Percentiles rank a stretch among this genome's conserved stretches.
Conservation (phyloP, 257 asterid species). For the Lithospermum erythrorhizon region DNA sequence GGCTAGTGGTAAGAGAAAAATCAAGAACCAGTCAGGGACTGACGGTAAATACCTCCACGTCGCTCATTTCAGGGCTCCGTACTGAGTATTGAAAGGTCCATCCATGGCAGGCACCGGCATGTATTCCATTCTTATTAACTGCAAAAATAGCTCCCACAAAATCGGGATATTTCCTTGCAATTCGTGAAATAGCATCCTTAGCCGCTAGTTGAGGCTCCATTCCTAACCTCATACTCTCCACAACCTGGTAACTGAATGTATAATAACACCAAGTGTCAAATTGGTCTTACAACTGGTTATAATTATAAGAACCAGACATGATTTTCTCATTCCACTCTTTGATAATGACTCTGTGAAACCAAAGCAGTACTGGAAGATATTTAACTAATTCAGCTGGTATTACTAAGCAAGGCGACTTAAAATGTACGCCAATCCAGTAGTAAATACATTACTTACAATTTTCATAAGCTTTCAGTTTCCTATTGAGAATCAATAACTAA, state of each 20-base stretch:
- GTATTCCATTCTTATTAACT: slow-evolving; percentile 49
- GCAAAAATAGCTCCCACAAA: slow-evolving; percentile 89
- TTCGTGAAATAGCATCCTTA: slow-evolving; percentile 72
- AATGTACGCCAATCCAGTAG: neutral
- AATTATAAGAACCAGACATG: neutral
- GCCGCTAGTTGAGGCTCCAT: slow-evolving; percentile 92
- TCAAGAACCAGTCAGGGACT: slow-evolving; percentile 11
- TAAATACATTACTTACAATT: neutral
- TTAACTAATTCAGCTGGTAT: too few species aligned
- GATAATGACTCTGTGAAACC: too few species aligned
- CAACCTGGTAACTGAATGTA: slow-evolving; percentile 68
- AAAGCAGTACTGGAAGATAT: too few species aligned
- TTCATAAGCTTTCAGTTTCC: neutral
- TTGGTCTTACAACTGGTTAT: neutral
- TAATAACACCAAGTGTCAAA: neutral
- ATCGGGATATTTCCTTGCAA: slow-evolving; percentile 54
- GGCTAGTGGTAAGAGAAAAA: neutral
- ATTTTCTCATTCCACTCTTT: too few species aligned
- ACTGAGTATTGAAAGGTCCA: slow-evolving; percentile 95
- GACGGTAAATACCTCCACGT: slow-evolving; percentile 59
- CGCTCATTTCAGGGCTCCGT: slow-evolving; percentile 50
- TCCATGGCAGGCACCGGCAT: slow-evolving; percentile 93
- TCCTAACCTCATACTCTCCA: slow-evolving; percentile 94
- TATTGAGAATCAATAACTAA: too few species aligned
- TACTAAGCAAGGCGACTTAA: too few species aligned